Conservation (phyloP, 2,329 filamentous ascomycete genomes). For the Fusarium sp. region DNA sequence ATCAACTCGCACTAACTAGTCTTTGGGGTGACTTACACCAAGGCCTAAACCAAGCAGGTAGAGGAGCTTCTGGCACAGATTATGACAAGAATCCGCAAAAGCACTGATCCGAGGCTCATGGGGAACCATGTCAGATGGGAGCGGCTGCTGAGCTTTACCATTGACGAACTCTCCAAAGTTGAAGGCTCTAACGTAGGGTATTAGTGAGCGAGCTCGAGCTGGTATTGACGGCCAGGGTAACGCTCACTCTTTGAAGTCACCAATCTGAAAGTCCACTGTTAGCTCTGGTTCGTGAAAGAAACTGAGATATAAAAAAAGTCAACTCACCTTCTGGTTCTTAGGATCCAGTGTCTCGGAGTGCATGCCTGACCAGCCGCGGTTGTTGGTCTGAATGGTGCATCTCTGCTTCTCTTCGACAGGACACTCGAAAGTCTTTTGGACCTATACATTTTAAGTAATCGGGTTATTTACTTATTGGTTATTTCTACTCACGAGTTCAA, state of each 20-base stretch:
- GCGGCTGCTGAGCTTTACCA: constrained; percentile 78
- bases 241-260: constrained; percentile 87
- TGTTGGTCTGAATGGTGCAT: constrained; percentile 83
- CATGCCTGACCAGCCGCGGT: constrained; percentile 90
- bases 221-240: not conserved
- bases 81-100: constrained; percentile 79
- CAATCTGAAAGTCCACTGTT: constrained; percentile 64
- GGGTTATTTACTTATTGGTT: not conserved
- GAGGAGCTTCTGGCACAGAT: constrained; percentile 79
- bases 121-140: constrained; percentile 73
- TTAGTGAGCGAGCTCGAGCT: constrained; percentile 5
- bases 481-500: constrained; percentile 71
- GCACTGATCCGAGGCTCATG: constrained; percentile 71
- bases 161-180: constrained; percentile 86
- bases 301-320: not conserved
- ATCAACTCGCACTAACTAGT: constrained; percentile 5
- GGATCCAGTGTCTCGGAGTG: constrained; percentile 90
- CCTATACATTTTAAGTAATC: constrained; percentile 54
- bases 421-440: constrained; percentile 77
- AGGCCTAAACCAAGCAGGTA: constrained; percentile 83
- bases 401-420: constrained; percentile 77
- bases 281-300: not conserved
- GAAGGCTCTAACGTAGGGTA: constrained; percentile 73
- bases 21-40: constrained; percentile 58
- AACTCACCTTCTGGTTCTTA: constrained; percentile 77